Conservation (phyloP, 768 basidiomycete species). For the Macrocybe gigantea region DNA sequence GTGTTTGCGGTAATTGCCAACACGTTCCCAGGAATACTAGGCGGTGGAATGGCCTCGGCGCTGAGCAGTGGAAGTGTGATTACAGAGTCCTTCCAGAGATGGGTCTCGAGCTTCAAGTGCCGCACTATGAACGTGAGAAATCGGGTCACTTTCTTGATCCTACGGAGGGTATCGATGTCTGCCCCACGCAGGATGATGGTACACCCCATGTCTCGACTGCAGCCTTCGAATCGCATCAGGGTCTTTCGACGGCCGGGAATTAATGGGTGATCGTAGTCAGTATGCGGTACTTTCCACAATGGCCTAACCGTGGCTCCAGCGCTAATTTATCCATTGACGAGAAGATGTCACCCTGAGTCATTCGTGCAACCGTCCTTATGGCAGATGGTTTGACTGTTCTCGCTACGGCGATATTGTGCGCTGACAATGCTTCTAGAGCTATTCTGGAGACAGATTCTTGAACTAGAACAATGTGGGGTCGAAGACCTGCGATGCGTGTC, state of each 20-base stretch:
- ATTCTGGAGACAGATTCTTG: conserved; percentile 89
- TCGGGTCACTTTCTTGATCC: conserved; percentile 88
- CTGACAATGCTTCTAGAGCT: conserved; percentile 80
- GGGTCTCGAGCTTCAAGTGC: conserved; percentile 90
- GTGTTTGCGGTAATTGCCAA: conserved; percentile 5
- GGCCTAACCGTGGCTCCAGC: conserved; percentile 82
- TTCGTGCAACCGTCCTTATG: conserved; percentile 82
- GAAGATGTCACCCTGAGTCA: conserved; percentile 93
- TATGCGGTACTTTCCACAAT: conserved; percentile 79
- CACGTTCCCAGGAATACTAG: not conserved
- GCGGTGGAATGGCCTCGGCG: conserved; percentile 44
- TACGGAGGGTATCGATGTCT: conserved; percentile 70
- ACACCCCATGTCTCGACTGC: conserved; percentile 87
- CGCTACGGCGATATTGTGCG: conserved; percentile 86
- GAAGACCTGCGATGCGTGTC: conserved; percentile 81
- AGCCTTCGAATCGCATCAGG: conserved; percentile 97
- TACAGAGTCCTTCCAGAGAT: conserved; percentile 88
- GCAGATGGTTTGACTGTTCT: conserved; percentile 85
- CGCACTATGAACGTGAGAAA: conserved; percentile 92
- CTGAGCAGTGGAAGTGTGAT: conserved; percentile 68
- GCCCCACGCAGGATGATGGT: conserved; percentile 91
- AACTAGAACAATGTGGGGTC: conserved; percentile 89
- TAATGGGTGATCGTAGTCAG: conserved; percentile 93
- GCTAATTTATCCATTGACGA: conserved; percentile 94
- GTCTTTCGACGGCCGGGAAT: conserved; percentile 96